Evolutionary conservation across 108 stramenopile genomes (phyloP).

Genomic region (Nitzschia sp.): DNA sequence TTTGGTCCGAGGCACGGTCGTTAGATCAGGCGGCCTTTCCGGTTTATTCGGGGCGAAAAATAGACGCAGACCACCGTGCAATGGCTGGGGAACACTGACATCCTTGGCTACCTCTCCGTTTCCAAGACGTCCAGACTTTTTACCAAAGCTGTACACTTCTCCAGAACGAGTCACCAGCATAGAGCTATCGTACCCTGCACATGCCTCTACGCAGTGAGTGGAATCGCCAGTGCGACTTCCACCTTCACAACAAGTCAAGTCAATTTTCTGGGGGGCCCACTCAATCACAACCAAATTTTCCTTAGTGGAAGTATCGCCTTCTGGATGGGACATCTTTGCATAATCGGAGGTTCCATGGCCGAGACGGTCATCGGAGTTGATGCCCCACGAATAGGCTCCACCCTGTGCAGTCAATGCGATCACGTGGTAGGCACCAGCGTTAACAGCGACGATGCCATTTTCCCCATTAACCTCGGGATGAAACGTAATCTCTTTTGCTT

Average conservation of each 20-base stretch:
- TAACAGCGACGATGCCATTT: slow-evolving; percentile 45
- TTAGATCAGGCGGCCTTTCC: not conserved
- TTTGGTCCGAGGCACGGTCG: not conserved
- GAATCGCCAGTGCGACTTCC: not conserved
- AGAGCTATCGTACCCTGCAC: slow-evolving; percentile 66
- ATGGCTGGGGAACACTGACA: slow-evolving; percentile 36
- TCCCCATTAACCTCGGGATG: slow-evolving; percentile 11
- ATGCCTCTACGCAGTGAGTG: slow-evolving; percentile 29
- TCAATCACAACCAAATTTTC: slow-evolving; percentile 36
- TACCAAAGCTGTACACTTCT: slow-evolving; percentile 61
- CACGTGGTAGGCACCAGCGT: slow-evolving; percentile 61
- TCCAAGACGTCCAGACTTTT: slow-evolving; percentile 61
- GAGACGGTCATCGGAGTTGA: slow-evolving; percentile 27
- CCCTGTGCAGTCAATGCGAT: slow-evolving; percentile 49
- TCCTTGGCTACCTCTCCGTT: slow-evolving; percentile 51
- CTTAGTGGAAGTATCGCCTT: not conserved
- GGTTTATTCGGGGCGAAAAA: slow-evolving; percentile 25
- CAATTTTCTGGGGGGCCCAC: slow-evolving; percentile 36
- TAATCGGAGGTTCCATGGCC: slow-evolving; percentile 30
- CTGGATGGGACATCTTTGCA: slow-evolving; percentile 1
- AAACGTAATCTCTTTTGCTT: slow-evolving; percentile 54
- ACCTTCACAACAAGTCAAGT: slow-evolving; percentile 15
- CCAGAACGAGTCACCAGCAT: slow-evolving; percentile 53
- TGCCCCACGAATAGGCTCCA: slow-evolving; percentile 62
- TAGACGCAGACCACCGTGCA: slow-evolving; percentile 71